Percentiles rank a stretch among this genome's conserved stretches.
Evolutionary conservation across 352 stramenopile genomes (phyloP).

Genomic region (Peronospora farinosa): DNA sequence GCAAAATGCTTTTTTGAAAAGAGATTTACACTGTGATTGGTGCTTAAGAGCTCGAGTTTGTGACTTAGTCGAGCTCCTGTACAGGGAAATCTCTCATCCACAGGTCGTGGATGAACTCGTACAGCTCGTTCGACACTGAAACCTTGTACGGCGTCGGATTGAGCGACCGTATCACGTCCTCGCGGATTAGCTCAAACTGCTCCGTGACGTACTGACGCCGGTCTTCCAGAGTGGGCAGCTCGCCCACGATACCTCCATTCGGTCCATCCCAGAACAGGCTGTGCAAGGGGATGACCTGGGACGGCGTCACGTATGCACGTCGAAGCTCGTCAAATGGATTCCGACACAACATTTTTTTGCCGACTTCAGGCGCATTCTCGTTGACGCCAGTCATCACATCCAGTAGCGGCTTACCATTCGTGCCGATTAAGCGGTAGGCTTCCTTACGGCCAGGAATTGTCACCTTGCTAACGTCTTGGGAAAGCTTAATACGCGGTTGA

Average conservation of each 20-base stretch:
- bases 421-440: conserved; percentile 87
- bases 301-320: conserved; percentile 90
- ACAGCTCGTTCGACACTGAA: conserved; percentile 80
- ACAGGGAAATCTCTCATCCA: conserved; percentile 91
- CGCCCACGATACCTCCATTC: conserved; percentile 60
- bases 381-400: conserved; percentile 87
- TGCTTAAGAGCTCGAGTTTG: not conserved
- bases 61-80: conserved; percentile 63
- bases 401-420: conserved; percentile 82
- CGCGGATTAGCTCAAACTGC: conserved; percentile 90
- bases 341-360: conserved; percentile 88
- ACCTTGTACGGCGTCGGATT: conserved; percentile 96
- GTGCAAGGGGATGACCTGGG: conserved; percentile 86
- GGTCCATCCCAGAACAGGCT: conserved; percentile 87
- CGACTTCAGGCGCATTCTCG: conserved; percentile 73
- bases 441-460: conserved; percentile 88
- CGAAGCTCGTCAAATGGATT: conserved; percentile 96
- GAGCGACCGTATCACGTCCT: conserved; percentile 91
- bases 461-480: conserved; percentile 94
- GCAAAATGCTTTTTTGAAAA: conserved; percentile 8
- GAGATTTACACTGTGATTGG: conserved; percentile 8
- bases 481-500: conserved; percentile 96
- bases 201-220: conserved; percentile 82
- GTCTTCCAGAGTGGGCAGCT: conserved; percentile 70
- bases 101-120: conserved; percentile 94